These are phyloP conservation scores for Leccinum pachyderme DNA, from an alignment of 1,284 basidiomycete genomes.

Conservation along the genomic window DNA sequence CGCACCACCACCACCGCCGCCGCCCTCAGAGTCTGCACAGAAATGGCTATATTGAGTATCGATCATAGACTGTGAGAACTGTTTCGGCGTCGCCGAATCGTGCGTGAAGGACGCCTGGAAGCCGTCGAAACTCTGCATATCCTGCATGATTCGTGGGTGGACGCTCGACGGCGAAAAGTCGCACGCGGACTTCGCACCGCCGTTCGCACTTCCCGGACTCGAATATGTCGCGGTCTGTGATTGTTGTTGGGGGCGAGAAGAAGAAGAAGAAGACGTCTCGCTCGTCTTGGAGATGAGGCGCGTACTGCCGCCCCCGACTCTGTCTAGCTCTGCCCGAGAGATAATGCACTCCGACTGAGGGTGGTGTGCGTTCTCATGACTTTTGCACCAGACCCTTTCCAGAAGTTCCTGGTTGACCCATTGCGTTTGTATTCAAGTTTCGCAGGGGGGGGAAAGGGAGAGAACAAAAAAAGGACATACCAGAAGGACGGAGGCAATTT, in stretches of 20 bases:
- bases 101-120: constrained; percentile 29
- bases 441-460: not conserved
- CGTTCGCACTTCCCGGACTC: not conserved
- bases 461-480: constrained; percentile 37
- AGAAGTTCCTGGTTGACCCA: constrained; percentile 43
- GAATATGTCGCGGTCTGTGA: constrained; percentile 1
- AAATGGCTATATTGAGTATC: constrained; percentile 28
- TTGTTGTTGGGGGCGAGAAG: constrained; percentile 4
- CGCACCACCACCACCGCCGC: not conserved
- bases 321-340: constrained; percentile 53
- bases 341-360: constrained; percentile 27
- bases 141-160: constrained; percentile 44
- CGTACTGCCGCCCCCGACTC: constrained; percentile 59
- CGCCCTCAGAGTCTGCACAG: constrained; percentile 18
- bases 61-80: constrained; percentile 28
- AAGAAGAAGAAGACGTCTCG: constrained; percentile 6
- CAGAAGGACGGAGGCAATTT: constrained; percentile 48
- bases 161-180: constrained; percentile 22
- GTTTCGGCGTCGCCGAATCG: constrained; percentile 15
- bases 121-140: constrained; percentile 41
- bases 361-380: constrained; percentile 47
- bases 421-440: not conserved
- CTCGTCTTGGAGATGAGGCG: constrained; percentile 38
- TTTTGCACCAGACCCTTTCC: constrained; percentile 49
- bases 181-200: not conserved